These are phyloP conservation scores for Quercus tomentella DNA, from an alignment of 331 rosid species.

Conservation along the genomic window DNA sequence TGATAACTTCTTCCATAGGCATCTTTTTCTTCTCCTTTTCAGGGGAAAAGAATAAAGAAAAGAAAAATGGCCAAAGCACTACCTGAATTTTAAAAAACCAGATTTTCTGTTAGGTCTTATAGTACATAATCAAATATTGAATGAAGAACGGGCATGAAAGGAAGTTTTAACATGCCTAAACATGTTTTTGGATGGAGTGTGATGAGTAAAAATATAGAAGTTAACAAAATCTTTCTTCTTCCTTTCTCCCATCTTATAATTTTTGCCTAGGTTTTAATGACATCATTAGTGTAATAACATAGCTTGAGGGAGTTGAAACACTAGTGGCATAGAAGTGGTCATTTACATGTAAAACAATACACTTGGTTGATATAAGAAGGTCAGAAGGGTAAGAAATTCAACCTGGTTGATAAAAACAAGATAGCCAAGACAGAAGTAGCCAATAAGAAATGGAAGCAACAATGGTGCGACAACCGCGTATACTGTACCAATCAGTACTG, in stretches of 20 bases:
- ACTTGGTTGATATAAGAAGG: constrained; percentile 23
- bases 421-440: constrained; percentile 90
- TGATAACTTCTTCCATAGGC: not conserved
- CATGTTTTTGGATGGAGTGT: not conserved
- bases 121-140: not conserved
- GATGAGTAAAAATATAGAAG: not conserved
- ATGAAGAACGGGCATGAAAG: not conserved
- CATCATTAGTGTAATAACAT: not conserved
- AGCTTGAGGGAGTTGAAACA: not conserved
- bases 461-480: constrained; percentile 82
- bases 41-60: not conserved
- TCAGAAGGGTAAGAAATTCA: not conserved
- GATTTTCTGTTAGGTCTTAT: not conserved
- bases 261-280: not conserved
- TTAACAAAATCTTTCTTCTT: not conserved
- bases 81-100: not conserved
- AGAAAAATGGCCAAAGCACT: not conserved
- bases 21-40: not conserved
- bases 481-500: constrained; percentile 73
- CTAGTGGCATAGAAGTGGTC: not conserved
- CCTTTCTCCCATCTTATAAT: not conserved
- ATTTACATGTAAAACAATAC: not conserved
- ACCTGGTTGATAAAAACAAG: constrained; percentile 66
- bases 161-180: not conserved
- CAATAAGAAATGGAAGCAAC: constrained; percentile 77